Evolutionary conservation across 1,284 basidiomycete species (phyloP), one percentile per base, ranked within the genome.

Genomic region (Fistulinella cinereoalba): DNA sequence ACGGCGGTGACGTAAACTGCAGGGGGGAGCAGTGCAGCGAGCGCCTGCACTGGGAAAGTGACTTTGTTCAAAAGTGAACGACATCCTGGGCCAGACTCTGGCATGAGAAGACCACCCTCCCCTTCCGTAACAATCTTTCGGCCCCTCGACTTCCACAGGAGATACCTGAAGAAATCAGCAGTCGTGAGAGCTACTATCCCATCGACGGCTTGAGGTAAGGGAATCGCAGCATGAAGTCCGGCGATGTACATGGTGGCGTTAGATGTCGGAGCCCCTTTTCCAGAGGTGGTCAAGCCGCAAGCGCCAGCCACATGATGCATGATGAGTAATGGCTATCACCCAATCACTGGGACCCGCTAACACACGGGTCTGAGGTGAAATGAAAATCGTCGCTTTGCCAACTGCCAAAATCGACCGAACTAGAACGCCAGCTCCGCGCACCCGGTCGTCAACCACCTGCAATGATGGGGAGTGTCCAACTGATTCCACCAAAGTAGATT

Each of bases 221-320:
- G 36, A 13, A 52, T 37, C 19, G 48, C 46, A 21, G 28, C 25
- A 31, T 52, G 49, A 34, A 63, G 59, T 4, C 63, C 63, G 6
- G 65, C 65, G 37, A 63, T 54, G 15, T 63, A 63, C 59, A 65
- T 61, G 55, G 25, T 47, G 41, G 57, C 49, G 49, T 49, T 13
- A 44, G 50, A 48, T 22, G 4, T 19, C 10, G 29, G 32, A 16
- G 19, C 27, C 37, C 60, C 57, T 53, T 48, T 60, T 47, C 39
- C 36, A 43, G 25, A 38, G 44, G 42, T 34, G 47, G 32, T n/a
- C n/a, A n/a, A n/a, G n/a, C n/a, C n/a, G n/a, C n/a, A n/a, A 8
- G n/a, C 28, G 5, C 28, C 12, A 29, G 28, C n/a, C 28, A 29
- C 28, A 27, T 27, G 7, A 32, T 45, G 44, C 40, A 39, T 50